A percentile compares a stretch with the other conserved stretches of the same genome.
Conservation (phyloP, 768 basidiomycete species). For the Psilocybe sp. region DNA sequence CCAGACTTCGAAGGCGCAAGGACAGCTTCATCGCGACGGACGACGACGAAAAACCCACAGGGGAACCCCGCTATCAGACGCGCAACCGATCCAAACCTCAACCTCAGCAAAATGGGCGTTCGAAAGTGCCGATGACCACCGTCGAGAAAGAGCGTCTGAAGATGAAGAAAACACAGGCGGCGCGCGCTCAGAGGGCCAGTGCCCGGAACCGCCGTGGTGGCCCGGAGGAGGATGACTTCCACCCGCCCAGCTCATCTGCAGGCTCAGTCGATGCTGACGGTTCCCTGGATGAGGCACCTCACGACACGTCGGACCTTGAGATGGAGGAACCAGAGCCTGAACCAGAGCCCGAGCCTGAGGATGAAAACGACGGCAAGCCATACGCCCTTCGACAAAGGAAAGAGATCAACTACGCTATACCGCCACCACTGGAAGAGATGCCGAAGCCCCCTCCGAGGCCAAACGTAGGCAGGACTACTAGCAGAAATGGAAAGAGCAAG, state of each 20-base stretch:
- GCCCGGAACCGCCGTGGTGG: conserved; percentile 25
- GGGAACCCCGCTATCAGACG: conserved; percentile 30
- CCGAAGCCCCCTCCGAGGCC: conserved; percentile 40
- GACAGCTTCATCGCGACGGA: conserved; percentile 33
- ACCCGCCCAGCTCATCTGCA: conserved; percentile 41
- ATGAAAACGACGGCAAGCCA: conserved; percentile 52
- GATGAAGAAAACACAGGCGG: conserved; percentile 13
- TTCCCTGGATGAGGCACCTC: conserved; percentile 53
- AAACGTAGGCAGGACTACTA: conserved; percentile 29
- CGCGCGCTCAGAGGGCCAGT: conserved; percentile 25
- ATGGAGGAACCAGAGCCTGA: conserved; percentile 37
- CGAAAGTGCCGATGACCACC: conserved; percentile 25
- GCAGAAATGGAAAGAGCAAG: conserved; percentile 29
- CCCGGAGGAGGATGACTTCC: conserved; percentile 43
- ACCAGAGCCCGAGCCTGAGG: conserved; percentile 43
- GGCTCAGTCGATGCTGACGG: conserved; percentile 56
- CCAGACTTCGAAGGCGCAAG: conserved; percentile 10
- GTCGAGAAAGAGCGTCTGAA: conserved; percentile 8
- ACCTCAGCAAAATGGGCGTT: conserved; percentile 5
- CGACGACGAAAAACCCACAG: conserved; percentile 37
- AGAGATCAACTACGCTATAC: conserved; percentile 78
- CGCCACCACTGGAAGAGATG: conserved; percentile 77
- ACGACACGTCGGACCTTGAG: conserved; percentile 42
- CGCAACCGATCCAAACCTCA: conserved; percentile 24
- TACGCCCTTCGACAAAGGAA: conserved; percentile 67